These are phyloP conservation scores for Guillardia theta DNA, from an alignment of 78 protist species.

Conservation along the genomic window DNA sequence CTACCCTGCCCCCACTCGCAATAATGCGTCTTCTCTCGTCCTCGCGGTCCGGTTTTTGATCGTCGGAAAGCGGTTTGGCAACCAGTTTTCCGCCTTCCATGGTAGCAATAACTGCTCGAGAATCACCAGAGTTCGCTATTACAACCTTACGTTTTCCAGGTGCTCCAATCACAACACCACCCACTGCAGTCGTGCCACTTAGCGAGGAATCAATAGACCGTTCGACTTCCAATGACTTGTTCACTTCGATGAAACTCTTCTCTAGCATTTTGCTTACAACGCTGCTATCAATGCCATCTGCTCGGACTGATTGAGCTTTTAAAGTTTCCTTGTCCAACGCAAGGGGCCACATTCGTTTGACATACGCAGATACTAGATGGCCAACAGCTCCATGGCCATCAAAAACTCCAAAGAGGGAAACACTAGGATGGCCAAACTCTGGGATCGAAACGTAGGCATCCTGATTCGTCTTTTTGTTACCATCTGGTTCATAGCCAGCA, in stretches of 20 bases:
- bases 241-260: not conserved
- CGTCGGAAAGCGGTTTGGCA: not conserved
- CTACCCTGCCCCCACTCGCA: not conserved
- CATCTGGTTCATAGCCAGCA: slow-evolving; percentile 19
- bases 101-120: not conserved
- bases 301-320: too few relatives aligned
- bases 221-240: not conserved
- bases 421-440: not conserved
- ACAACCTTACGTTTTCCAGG: not conserved
- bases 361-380: not conserved
- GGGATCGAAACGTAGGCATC: not conserved
- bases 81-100: not conserved
- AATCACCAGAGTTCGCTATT: not conserved
- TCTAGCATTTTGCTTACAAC: not conserved
- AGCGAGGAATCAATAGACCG: not conserved
- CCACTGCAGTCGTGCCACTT: slow-evolving; percentile 14
- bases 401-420: not conserved
- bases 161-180: not conserved
- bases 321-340: too few relatives aligned
- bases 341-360: not conserved
- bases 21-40: not conserved
- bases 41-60: not conserved
- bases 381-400: not conserved
- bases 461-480: not conserved
- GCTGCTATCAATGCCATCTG: too few relatives aligned